Base-by-base conservation (phyloP, 495 filamentous ascomycete species). In the Cudoniella acicularis region DNA sequence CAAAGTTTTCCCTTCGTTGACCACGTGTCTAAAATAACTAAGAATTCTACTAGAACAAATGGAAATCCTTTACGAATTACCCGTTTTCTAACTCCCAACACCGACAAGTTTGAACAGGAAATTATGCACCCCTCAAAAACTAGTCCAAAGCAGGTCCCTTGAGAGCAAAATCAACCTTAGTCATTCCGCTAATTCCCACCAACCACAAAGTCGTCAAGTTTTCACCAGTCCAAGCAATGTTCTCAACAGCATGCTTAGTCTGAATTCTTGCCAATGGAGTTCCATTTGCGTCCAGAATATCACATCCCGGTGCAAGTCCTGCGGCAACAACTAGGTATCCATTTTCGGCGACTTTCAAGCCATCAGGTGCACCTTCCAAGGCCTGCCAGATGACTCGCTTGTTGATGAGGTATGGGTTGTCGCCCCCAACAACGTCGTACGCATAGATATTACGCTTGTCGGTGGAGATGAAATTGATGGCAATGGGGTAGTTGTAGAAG, bases 231-330 rank as follows among this genome's bases (percentile, higher is more conserved):
- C 65, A 71, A 22, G 66, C 69, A 52, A 73, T 62, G 48, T 73
- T 73, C 55, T 68, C 56, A 11, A 69, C 70, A 9, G 65, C 66
- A 53, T 64, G 69, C 23, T 67, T 70, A 11, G 67, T 73, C 54
- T 70, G 65, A 13, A 71, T 61, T 11, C 67, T 70, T 10, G 68
- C 41, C 24, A 73, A 22, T 58, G 68, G 24, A 16, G 18, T 17
- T 1, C 57, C 57, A 2, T 54, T 20, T 17, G 18, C 26, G 20
- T 52, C 49, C 49, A 60, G n/a, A 46, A 60, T 47, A 54, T 60
- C 57, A 1, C 45, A 26, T 2, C 57, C 57, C 8, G 45, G 13
- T 41, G 20, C 23, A 26, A 22, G 16, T 1, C 49, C 57, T 1
- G 46, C 40, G 16, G 16, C 56, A 17, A 27, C 21, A 18, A 56